Evolutionary conservation across 257 asterid genomes (phyloP).

Genomic region (Paraleonurus japonicus): DNA sequence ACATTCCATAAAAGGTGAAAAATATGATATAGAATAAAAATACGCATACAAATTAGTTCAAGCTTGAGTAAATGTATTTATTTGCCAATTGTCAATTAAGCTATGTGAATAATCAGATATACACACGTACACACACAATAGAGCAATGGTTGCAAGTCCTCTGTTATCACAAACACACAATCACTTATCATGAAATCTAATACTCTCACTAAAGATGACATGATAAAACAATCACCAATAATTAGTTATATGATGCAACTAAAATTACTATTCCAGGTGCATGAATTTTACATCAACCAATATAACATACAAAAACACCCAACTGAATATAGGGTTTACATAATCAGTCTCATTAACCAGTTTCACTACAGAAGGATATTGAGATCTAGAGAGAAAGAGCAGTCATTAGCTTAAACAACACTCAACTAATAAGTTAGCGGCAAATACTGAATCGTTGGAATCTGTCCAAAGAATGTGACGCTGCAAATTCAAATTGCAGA

Average conservation of each 20-base stretch:
- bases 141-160: no score
- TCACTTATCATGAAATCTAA: no score
- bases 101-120: no score
- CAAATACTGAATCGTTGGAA: neutral
- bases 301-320: neutral
- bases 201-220: neutral
- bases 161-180: no score
- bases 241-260: neutral
- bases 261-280: neutral
- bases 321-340: neutral
- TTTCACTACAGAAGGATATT: slow-evolving; percentile 1
- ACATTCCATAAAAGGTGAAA: no score
- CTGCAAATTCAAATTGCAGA: neutral
- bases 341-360: neutral
- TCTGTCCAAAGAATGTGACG: no score
- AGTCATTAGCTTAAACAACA: neutral
- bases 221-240: neutral
- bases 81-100: no score
- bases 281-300: slow-evolving; percentile 10
- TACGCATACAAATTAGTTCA: no score
- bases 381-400: neutral
- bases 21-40: no score
- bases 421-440: neutral
- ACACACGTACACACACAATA: no score
- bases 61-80: no score